phyloP scores from a whole-genome alignment of 352 stramenopile genomes.

The Pythium brassicae region DNA sequence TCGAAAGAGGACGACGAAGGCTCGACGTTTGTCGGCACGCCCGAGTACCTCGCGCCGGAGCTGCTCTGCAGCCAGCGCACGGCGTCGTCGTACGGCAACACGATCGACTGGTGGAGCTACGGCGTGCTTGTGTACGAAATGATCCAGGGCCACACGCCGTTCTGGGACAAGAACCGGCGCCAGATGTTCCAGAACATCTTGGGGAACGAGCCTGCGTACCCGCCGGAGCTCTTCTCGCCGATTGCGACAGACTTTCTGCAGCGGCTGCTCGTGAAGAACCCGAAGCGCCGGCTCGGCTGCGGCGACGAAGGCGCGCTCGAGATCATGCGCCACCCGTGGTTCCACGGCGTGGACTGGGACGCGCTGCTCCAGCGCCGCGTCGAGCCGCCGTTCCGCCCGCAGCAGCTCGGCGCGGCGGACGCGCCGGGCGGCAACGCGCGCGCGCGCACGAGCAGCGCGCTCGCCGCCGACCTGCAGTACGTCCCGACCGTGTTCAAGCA shows the following conservation, averaged over 20 bases:
- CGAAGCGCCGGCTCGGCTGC: slow-evolving; percentile 55
- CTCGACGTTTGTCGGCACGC: slow-evolving; percentile 79
- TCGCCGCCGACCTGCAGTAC: slow-evolving; percentile 68
- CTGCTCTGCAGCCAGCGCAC: slow-evolving; percentile 71
- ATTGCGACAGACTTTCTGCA: slow-evolving; percentile 64
- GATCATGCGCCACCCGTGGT: slow-evolving; percentile 84
- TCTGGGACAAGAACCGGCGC: slow-evolving; percentile 80
- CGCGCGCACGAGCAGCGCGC: slow-evolving; percentile 36
- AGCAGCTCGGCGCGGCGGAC: slow-evolving; percentile 29
- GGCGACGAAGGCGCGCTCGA: slow-evolving; percentile 55
- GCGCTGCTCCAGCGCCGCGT: slow-evolving; percentile 54
- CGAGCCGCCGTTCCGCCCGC: slow-evolving; percentile 68
- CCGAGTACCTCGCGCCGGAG: slow-evolving; percentile 83
- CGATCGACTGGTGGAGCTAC: slow-evolving; percentile 87
- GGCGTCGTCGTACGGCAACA: slow-evolving; percentile 76
- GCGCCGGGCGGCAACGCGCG: slow-evolving; percentile 23
- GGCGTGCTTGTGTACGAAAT: slow-evolving; percentile 87
- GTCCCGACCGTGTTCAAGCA: slow-evolving; percentile 80
- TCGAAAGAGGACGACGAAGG: slow-evolving; percentile 85
- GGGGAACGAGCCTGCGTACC: slow-evolving; percentile 61
- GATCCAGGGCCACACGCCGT: slow-evolving; percentile 81
- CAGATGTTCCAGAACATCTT: slow-evolving; percentile 88
- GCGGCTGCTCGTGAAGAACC: slow-evolving; percentile 73
- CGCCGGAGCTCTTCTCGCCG: slow-evolving; percentile 57
- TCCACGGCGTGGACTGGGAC: slow-evolving; percentile 76